Base-by-base conservation (phyloP, 1,284 basidiomycete genomes). In the Tilletia walkeri region DNA sequence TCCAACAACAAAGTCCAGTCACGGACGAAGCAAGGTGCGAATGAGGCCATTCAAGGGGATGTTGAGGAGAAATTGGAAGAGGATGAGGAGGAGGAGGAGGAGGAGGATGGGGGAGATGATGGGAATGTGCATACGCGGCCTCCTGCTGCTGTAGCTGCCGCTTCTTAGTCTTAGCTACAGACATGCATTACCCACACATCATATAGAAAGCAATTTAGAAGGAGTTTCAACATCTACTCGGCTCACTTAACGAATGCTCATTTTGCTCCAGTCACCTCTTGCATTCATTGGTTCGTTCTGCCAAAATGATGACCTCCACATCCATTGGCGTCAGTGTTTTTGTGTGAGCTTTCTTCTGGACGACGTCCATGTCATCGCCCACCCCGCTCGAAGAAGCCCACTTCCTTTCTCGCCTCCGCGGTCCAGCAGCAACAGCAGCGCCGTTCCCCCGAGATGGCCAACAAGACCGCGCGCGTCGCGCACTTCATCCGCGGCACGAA, bases 401-500 rank as follows among this genome's bases (percentile, higher is more conserved):
- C 14, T 45, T 45, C 41, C 41, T 14, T 3, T 3, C 41, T 14
- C 6, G 3, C 1, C 41, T 45, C 41, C 24, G 24, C 24, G 24
- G 1, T 1, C 24, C 24, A 1, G 24, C 24, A 30, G 24, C 24
- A 30, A 2, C 24, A 30, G 24, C 24, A 30, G 41, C 41, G 6
- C 41, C 9, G 1, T 1, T 45, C 41, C 41, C 6, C 16, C 20
- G 54, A 4, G n/a, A 81, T 84, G 94, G 93, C 93, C 65, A 96
- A 96, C 83, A 93, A 92, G 36, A 96, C 93, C 30, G 88, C 92
- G 74, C 88, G 88, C 68, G 91, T 91, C 34, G 93, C 93, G 38
- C 86, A 88, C 56, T 88, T 91, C 39, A 92, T 99, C 76, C 95
- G 98, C 82, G 95, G 96, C 65, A 92, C 94, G 78, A 95, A 95